Base-by-base conservation (phyloP, 1,284 basidiomycete genomes). In the Gastroboletus turbinatus region DNA sequence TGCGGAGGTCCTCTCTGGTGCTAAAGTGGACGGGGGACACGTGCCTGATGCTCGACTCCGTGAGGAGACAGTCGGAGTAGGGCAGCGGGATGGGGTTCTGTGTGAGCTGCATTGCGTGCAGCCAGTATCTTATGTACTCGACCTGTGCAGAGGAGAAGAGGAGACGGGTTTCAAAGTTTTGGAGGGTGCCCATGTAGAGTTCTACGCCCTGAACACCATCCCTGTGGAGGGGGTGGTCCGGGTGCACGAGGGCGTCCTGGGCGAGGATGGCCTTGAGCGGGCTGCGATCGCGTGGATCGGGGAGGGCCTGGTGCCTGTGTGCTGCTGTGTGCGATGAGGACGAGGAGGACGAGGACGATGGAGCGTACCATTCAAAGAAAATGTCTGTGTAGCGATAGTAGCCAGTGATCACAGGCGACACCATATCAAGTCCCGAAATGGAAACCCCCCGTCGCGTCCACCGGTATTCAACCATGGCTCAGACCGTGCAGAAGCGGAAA, bases 91-190 rank as follows among this genome's bases (percentile, higher is more conserved):
- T 80, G 21, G 78, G 76, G 11, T 76, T 68, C 55, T 83, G 78
- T 0, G 89, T 90, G 51, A 94, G 76, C 46, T 80, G 74, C 79
- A 87, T 85, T 0, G 84, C 82, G 65, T 90, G 82, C 45, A 95
- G 80, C 83, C 89, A 95, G 70, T 94, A 93, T 52, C 90, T 81
- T 17, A 90, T 69, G 69, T 94, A 96, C 69, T 94, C 88, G 57
- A 95, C 77, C 73, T 96, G 94, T 8, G 82, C 82, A 13, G 89
- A 89, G 9, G 89, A 88, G 67, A 93, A 90, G 51, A 92, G 75
- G 14, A 94, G 78, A 14, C 88, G 82, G 2, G 83, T 79, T 71
- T 88, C 82, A 63, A 88, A 86, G 54, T 79, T 83, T 48, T 77
- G 74, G 52, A 90, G 78, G 0, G 82, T 88, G 91, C 92, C 90